Evolutionary conservation across 495 filamentous ascomycete genomes (phyloP), one percentile per base, ranked within the genome.

Genomic region (Bryoglossum gracile): DNA sequence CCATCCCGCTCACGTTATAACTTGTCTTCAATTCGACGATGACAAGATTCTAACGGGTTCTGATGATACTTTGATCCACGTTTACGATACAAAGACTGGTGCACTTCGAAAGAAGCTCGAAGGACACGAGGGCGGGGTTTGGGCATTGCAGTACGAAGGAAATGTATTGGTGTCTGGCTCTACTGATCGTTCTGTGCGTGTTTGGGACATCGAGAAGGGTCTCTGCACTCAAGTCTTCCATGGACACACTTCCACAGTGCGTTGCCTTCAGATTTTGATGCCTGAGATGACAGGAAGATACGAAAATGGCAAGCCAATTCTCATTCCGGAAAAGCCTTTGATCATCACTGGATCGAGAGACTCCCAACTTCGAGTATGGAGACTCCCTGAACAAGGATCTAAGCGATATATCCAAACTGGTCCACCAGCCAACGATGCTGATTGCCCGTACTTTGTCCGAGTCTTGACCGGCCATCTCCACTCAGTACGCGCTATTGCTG

Each of bases 341-440:
- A 96, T 99, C 54, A 96, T 99, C 59, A 99, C 92, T 16, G 92
- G 92, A 9, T 97, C 94, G 44, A 83, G 92, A 25, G 92, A 99
- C 66, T 95, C 90, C 11, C 91, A 89, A 49, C 71, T 97, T 14
- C 79, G 94, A 24, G 87, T 99, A 6, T 99, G 92, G 92, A 90
- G 87, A 60, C 80, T 99, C 36, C 92, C 92, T n/a, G 80, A 86
- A 62, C 77, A 82, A 3, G 80, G 76, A 9, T 86, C 92, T 30
- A 72, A 75, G 17, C 71, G 74, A 11, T 86, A 92, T 54, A 84
- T 85, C 45, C 87, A 91, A 53, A 78, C 78, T 24, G 84, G 82
- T 3, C 77, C 86, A 26, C 78, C 85, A 22, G 74, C 77, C 18
- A 87, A 86, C 42, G 90, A 95, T 55, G 70, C 78, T 18, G 87